Conservation (phyloP, 495 filamentous ascomycete species). For the Penicillium flavigenum region DNA sequence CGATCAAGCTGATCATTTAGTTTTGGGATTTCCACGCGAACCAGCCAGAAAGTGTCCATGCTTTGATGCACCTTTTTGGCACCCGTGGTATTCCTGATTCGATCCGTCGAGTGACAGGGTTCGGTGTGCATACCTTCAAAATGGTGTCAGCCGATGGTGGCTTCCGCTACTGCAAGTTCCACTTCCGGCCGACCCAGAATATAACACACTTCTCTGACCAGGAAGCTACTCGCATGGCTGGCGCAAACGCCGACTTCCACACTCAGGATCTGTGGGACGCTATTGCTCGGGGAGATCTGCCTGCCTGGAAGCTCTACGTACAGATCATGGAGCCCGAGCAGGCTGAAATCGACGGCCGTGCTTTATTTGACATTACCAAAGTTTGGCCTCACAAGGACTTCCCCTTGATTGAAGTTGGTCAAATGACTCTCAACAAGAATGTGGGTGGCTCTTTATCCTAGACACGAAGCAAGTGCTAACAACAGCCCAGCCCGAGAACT, state of each 20-base stretch:
- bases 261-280: slow-evolving; percentile 39
- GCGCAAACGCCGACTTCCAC: slow-evolving; percentile 44
- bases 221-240: slow-evolving; percentile 53
- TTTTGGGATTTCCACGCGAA: slow-evolving; percentile 56
- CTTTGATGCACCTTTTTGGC: slow-evolving; percentile 67
- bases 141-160: slow-evolving; percentile 53
- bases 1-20: slow-evolving; percentile 13
- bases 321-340: slow-evolving; percentile 49
- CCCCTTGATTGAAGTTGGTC: slow-evolving; percentile 42
- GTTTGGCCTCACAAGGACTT: slow-evolving; percentile 43
- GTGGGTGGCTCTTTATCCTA: slow-evolving; percentile 13
- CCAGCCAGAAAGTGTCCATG: slow-evolving; percentile 52
- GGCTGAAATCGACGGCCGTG: slow-evolving; percentile 32
- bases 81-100: slow-evolving; percentile 64
- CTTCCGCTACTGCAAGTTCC: slow-evolving; percentile 63
- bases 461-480: slow-evolving; percentile 25
- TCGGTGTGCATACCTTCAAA: slow-evolving; percentile 66
- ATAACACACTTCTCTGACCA: slow-evolving; percentile 53
- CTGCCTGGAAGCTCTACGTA: slow-evolving; percentile 38
- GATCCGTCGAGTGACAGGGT: slow-evolving; percentile 63
- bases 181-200: slow-evolving; percentile 61
- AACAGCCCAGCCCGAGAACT: slow-evolving; percentile 31
- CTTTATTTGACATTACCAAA: slow-evolving; percentile 49
- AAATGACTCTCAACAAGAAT: slow-evolving; percentile 42
- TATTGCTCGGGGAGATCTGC: slow-evolving; percentile 33